Conservation (phyloP, 1,139 yeast species). For the Nadsonia commutata region DNA sequence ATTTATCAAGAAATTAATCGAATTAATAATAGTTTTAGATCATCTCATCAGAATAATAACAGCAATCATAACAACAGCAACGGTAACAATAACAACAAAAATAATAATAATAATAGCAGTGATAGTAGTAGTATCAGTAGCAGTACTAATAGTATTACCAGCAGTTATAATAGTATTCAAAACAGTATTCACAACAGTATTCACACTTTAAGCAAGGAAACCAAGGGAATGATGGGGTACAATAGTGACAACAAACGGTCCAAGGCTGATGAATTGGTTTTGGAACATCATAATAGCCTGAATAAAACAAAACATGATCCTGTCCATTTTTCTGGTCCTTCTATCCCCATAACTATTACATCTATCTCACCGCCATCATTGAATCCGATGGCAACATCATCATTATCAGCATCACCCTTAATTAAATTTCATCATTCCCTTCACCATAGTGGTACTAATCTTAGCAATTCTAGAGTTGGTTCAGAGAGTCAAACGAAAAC, state of each 20-base stretch:
- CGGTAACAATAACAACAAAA: not conserved
- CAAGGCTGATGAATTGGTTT: not conserved
- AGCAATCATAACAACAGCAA: not conserved
- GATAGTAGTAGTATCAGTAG: not conserved
- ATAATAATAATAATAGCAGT: not conserved
- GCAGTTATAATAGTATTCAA: not conserved
- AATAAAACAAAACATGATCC: not conserved
- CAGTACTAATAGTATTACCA: not conserved
- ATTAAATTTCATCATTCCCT: not conserved
- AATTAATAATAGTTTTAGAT: not conserved
- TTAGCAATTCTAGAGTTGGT: not conserved
- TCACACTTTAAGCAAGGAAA: not conserved
- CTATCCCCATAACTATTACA: too few species aligned
- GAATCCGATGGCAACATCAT: not conserved
- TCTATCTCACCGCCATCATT: not conserved
- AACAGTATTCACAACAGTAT: not conserved
- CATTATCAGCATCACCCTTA: not conserved
- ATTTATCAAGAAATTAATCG: not conserved
- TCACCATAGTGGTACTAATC: not conserved
- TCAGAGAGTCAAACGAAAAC: not conserved
- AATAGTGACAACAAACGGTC: not conserved
- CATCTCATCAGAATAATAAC: not conserved
- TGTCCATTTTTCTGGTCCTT: too few species aligned
- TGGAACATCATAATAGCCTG: not conserved
- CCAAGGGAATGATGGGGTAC: not conserved